Evolutionary conservation across 2,329 filamentous ascomycete species (phyloP), one percentile per base, ranked within the genome.

Genomic region (Penicillium janthinellum): DNA sequence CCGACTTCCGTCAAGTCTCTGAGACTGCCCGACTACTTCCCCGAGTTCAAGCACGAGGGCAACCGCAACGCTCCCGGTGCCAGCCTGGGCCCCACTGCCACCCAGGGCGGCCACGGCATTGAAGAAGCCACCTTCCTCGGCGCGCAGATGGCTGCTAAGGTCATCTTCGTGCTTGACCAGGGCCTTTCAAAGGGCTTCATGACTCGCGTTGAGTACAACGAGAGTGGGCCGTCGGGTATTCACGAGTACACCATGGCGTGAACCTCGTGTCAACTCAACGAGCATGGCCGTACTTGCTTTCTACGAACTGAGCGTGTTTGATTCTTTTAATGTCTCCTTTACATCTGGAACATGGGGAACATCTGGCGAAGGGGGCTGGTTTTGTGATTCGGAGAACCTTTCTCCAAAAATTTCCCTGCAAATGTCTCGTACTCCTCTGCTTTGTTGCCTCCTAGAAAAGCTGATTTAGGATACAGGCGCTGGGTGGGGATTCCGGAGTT

Each of bases 81-180:
- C 44, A 75, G 66, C 15, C 64, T 54, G 20, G 67, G 68, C 31
- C 64, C 64, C 84, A 85, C 64, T 22, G 61, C 68, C n/a, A 53
- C 67, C 0, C 67, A 65, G 28, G 64, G 68, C 34, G 65, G 68
- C 42, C 73, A 72, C 2, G 86, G 86, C 1, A 86, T 84, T 70
- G 93, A 97, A 71, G 93, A 97, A 77, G 87, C 90, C 51, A 86
- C 88, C 71, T 96, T 97, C 77, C 80, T 97, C 6, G 93, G 93
- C 11, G 90, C 91, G 2, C 91, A 96, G 77, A 90, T 96, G 35
- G 91, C 90, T 1, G 92, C 90, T 2, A 90, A 89, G 75, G 86
- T 90, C 22, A 77, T 90, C 51, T 91, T 90, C 73, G 84, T 90
- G 10, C 81, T 87, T 3, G 88, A 91, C 69, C 85, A 87, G 66